A percentile compares a stretch with the other conserved stretches of the same genome.
These are phyloP conservation scores for Tephrocybe sp. DNA, from an alignment of 768 basidiomycete genomes.

Conservation along the genomic window DNA sequence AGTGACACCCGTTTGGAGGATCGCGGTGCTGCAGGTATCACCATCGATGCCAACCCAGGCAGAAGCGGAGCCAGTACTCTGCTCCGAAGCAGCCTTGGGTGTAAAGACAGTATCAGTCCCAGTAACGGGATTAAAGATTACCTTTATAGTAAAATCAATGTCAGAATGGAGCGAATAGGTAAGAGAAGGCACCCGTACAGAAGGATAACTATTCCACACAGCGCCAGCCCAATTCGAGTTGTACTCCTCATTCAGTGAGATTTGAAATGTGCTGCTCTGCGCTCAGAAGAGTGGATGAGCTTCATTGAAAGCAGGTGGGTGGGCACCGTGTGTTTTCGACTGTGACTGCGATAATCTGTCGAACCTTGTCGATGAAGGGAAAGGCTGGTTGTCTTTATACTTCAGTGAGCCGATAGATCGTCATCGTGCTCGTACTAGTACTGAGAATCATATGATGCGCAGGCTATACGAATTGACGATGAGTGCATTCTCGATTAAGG, in stretches of 20 bases:
- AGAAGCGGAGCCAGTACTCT: slow-evolving; percentile 29
- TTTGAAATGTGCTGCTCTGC: slow-evolving; percentile 5
- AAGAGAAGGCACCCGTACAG: slow-evolving; percentile 12
- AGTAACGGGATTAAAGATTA: slow-evolving; percentile 33
- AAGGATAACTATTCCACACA: slow-evolving; percentile 22
- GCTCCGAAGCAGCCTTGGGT: slow-evolving; percentile 22
- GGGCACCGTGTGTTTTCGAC: too few species aligned
- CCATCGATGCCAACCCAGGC: slow-evolving; percentile 39
- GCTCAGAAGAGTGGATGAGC: slow-evolving; percentile 5
- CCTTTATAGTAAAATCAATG: slow-evolving; percentile 17
- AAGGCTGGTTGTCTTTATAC: too few species aligned
- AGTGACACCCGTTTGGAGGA: slow-evolving; percentile 29
- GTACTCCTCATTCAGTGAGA: slow-evolving; percentile 23
- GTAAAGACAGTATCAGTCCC: slow-evolving; percentile 34
- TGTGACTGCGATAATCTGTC: too few species aligned
- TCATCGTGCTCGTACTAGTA: too few species aligned
- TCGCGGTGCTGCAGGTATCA: slow-evolving; percentile 32
- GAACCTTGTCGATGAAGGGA: too few species aligned
- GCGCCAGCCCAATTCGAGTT: slow-evolving; percentile 37
- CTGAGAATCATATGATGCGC: too few species aligned
- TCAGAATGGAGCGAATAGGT: neutral
- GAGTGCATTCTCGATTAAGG: too few species aligned
- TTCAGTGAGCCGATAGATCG: too few species aligned
- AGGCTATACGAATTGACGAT: too few species aligned
- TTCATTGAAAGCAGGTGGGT: too few species aligned